Evolutionary conservation across 2,329 filamentous ascomycete genomes (phyloP).

Genomic region (Pestalotiopsis sp.): DNA sequence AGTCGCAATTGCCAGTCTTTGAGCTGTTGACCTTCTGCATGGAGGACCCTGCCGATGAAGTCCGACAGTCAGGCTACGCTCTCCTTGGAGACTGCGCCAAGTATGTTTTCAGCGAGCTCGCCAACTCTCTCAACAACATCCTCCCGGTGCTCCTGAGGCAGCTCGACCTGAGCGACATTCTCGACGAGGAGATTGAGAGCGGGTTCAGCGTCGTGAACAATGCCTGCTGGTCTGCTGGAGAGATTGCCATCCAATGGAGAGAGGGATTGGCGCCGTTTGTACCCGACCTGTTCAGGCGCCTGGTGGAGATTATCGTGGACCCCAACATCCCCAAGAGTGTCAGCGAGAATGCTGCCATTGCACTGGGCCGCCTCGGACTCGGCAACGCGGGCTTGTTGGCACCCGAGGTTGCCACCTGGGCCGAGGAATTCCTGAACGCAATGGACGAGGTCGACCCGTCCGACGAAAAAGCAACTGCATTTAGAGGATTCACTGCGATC

Average conservation of each 20-base stretch:
- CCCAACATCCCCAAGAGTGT: slow-evolving; percentile 84
- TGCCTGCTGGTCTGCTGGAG: slow-evolving; percentile 94
- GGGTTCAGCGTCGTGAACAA: slow-evolving; percentile 96
- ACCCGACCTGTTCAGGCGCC: slow-evolving; percentile 74
- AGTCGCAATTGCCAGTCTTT: slow-evolving; percentile 82
- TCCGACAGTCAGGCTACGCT: slow-evolving; percentile 94
- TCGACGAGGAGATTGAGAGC: slow-evolving; percentile 80
- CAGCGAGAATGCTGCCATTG: slow-evolving; percentile 92
- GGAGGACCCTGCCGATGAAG: slow-evolving; percentile 88
- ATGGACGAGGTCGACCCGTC: slow-evolving; percentile 87
- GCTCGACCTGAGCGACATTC: slow-evolving; percentile 77
- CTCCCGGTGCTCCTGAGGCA: slow-evolving; percentile 85
- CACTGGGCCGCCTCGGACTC: slow-evolving; percentile 83
- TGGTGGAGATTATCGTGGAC: slow-evolving; percentile 83
- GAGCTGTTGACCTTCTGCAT: slow-evolving; percentile 90
- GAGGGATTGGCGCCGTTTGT: slow-evolving; percentile 78
- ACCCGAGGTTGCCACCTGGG: slow-evolving; percentile 78
- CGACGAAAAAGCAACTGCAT: slow-evolving; percentile 92
- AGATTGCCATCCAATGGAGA: slow-evolving; percentile 82
- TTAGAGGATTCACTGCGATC: slow-evolving; percentile 85
- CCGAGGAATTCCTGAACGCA: slow-evolving; percentile 76
- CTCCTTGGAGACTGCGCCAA: slow-evolving; percentile 93
- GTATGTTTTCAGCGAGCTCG: slow-evolving; percentile 83
- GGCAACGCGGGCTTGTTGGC: slow-evolving; percentile 77
- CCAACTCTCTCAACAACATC: slow-evolving; percentile 71